Base-by-base conservation (phyloP, 2,329 filamentous ascomycete species). In the Trichoderma cornu-damae region DNA sequence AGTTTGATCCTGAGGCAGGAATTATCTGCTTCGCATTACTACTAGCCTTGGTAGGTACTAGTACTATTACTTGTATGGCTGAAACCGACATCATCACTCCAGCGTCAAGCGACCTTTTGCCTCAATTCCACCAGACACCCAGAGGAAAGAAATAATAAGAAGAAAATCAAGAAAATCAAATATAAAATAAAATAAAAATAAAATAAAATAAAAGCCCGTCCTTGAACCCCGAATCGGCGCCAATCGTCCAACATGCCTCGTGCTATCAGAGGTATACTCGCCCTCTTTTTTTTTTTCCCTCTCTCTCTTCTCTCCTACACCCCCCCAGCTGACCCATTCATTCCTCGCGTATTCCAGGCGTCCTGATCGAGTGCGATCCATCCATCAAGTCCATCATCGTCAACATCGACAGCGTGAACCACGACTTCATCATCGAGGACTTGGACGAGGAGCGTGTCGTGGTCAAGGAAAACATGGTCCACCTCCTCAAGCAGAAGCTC, bases 381-480 rank as follows among this genome's bases (percentile, higher is more conserved):
- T 89, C 87, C 43, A 91, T 93, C 79, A 92, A 91, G 73, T 88
- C 89, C 61, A 90, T 92, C 76, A 87, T 93, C 67, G 78, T 89
- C 64, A 88, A 85, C 66, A 88, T 93, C 64, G 86, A 93, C 72
- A 81, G 77, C 65, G 77, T 82, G 58, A 79, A 80, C 63, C 84
- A 91, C 71, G 84, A 86, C 62, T 89, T 84, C 69, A 88, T 93
- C 67, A 88, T 91, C 61, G 87, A 91, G 65, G 87, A 91, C 61
- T 80, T 92, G 1, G 88, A 92, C 72, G 88, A 92, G 59, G 82
- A 88, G 68, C 85, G 87, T 58, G 77, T 90, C 1, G 77, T 93
- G 3, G 82, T 92, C 57, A 90, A 90, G 71, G 86, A 87, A 66
- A 85, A 83, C 62, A 90, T 88, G 80, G 75, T 90, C 51, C 75